Base-by-base conservation (phyloP, 768 basidiomycete species). In the Calvatia gigantea region DNA sequence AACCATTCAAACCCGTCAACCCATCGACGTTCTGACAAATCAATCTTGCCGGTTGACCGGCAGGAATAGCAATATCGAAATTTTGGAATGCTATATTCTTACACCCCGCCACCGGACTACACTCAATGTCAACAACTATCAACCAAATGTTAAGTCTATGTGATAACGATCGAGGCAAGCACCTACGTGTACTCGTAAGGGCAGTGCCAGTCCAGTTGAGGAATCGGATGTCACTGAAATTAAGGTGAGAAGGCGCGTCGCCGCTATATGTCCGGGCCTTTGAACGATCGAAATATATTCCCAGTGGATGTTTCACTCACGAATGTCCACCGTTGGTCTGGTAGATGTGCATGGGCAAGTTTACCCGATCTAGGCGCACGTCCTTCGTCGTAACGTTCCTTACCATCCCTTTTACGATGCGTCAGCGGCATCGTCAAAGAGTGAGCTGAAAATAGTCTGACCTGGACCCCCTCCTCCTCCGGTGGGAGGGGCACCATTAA, bases 391-490 rank as follows among this genome's bases (percentile, higher is more conserved):
- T 65, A 38, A 83, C 70, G 54, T 81, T 81, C 28, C 69, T 73
- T 27, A 80, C 75, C 49, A 66, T 67, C 5, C 81, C 81, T 81
- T 5, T 32, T 32, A 33, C 38, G 32, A 6, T 28, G 19, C 28
- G 25, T 21, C 41, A 61, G 58, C 43, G 52, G 14, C 45, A 56
- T 35, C 27, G 21, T 44, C 38, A 8, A 23, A 37, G 33, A 9
- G 38, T 35, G 44, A 14, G 19, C 6, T 15, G 42, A 7, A 33
- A 19, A 5, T 23, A 2, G 23, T 57, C 70, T 25, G 55, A 78
- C 80, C 79, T 50, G 71, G 62, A n/a, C 78, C 83, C 17, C 78
- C 83, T 6, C 83, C 82, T 7, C 82, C 83, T 11, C 79, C 80
- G 25, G 78, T 81, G 1, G 82, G 82, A 12, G 82, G 82, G 4